Base-by-base conservation (phyloP, 2,329 filamentous ascomycete species). In the Falciphora oryzae region DNA sequence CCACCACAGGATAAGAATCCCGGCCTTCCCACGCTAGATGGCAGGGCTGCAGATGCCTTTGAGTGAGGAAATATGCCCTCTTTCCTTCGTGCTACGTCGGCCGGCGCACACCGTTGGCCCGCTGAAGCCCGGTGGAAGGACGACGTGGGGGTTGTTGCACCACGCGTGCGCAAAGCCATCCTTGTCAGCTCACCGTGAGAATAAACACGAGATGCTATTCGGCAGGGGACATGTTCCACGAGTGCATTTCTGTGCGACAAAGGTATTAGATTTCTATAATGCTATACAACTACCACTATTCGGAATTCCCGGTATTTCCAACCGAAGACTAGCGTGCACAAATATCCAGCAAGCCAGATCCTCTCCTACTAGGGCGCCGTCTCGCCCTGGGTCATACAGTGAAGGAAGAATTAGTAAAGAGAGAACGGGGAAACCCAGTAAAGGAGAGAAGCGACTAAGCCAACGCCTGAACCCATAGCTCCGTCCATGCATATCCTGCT, bases 181-280 rank as follows among this genome's bases (percentile, higher is more conserved):
- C 44, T 53, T 53, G 22, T 53, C 44, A 25, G 44, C 44, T 11
- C 18, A 53, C 3, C 14, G 6, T 32, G 38, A 22, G 18, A 35
- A 35, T 35, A 53, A 53, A 25, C 7, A 53, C 44, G 22, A 11
- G 22, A 53, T 10, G 10, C 6, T 10, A 8, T 18, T 44, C 38
- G 38, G 44, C 44, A 25, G 22, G 44, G 44, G 44, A 4, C n/a
- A 25, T 53, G 18, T 53, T 25, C 22, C 44, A 11, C 44, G 22
- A n/a, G 22, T 53, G 3, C 2, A 53, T 53, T 25, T 53, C 5
- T 53, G 44, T 53, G 44, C 44, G n/a, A 53, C 44, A 25, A 53
- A n/a, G 44, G 44, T 53, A 53, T 53, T 53, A 53, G 44, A 22
- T 53, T 25, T 53, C 44, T 53, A 53, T 53, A 53, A 53, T 53